Percentiles rank a stretch among this genome's conserved stretches.
These are phyloP conservation scores for Heimioporus retisporus DNA, from an alignment of 1,284 basidiomycete species.

Conservation along the genomic window DNA sequence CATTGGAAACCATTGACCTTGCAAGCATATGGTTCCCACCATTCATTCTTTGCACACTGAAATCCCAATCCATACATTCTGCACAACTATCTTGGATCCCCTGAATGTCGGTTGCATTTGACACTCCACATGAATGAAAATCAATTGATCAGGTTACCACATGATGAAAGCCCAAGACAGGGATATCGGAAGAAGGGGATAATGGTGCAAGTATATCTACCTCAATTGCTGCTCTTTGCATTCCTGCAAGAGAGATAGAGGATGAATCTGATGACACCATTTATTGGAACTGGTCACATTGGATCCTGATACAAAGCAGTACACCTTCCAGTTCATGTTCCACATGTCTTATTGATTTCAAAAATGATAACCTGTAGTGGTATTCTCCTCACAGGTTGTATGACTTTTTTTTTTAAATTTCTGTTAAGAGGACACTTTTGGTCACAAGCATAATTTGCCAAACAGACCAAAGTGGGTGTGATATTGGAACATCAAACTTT, in stretches of 20 bases:
- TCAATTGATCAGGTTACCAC: constrained; percentile 95
- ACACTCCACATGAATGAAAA: constrained; percentile 99
- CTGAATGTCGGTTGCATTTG: constrained; percentile 98
- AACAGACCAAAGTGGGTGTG: too few relatives aligned
- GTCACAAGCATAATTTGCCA: too few relatives aligned
- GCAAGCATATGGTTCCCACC: constrained; percentile 72
- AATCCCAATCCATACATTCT: constrained; percentile 93
- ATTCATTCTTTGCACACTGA: constrained; percentile 10
- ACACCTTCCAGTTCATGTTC: constrained; percentile 97
- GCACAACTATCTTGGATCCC: constrained; percentile 96
- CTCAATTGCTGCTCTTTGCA: constrained; percentile 99
- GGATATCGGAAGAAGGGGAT: constrained; percentile 88
- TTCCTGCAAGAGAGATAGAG: constrained; percentile 98
- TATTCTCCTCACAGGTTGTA: too few relatives aligned
- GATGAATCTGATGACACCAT: constrained; percentile 92
- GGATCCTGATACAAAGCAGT: constrained; percentile 97
- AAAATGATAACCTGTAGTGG: too few relatives aligned
- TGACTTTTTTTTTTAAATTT: too few relatives aligned
- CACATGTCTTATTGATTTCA: constrained; percentile 55
- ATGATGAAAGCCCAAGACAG: constrained; percentile 91
- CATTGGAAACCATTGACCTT: constrained; percentile 95
- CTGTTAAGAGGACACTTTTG: too few relatives aligned
- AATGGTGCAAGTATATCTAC: constrained; percentile 97
- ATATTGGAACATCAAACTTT: too few relatives aligned
- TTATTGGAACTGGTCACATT: constrained; percentile 97